Evolutionary conservation across 177 flowering plant species (phyloP).

Genomic region (Vitis hybrid): DNA sequence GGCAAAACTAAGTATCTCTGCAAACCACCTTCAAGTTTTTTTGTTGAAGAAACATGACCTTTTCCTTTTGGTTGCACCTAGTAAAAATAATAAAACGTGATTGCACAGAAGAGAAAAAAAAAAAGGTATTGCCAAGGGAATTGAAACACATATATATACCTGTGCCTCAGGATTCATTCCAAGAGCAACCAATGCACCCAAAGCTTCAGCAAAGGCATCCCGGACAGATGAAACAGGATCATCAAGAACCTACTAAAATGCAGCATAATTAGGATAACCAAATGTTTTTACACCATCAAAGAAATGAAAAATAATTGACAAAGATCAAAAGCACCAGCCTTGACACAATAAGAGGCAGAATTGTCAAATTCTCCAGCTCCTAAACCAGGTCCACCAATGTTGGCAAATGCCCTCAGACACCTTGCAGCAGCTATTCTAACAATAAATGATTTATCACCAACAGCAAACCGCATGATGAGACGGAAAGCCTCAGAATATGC

Average conservation of each 20-base stretch:
- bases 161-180: constrained; percentile 95
- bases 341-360: constrained; percentile 77
- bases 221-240: constrained; percentile 84
- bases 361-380: constrained; percentile 81
- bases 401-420: constrained; percentile 89
- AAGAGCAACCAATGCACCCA: constrained; percentile 91
- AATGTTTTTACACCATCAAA: neutral
- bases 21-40: constrained; percentile 82
- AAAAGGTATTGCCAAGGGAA: neutral
- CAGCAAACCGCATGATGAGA: constrained; percentile 62
- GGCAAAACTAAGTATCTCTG: constrained; percentile 75
- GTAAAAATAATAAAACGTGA: constrained; percentile 10
- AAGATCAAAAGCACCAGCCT: constrained; percentile 46
- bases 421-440: constrained; percentile 95
- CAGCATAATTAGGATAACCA: constrained; percentile 10
- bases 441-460: constrained; percentile 78
- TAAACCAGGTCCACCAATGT: constrained; percentile 90
- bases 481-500: constrained; percentile 92
- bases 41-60: constrained; percentile 47
- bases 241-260: constrained; percentile 67
- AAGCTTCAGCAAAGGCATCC: constrained; percentile 95
- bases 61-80: constrained; percentile 87
- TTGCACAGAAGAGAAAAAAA: neutral
- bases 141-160: constrained; percentile 33
- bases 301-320: neutral